These are phyloP conservation scores for Trichoderma parareesei DNA, from an alignment of 495 filamentous ascomycete species.

Conservation along the genomic window DNA sequence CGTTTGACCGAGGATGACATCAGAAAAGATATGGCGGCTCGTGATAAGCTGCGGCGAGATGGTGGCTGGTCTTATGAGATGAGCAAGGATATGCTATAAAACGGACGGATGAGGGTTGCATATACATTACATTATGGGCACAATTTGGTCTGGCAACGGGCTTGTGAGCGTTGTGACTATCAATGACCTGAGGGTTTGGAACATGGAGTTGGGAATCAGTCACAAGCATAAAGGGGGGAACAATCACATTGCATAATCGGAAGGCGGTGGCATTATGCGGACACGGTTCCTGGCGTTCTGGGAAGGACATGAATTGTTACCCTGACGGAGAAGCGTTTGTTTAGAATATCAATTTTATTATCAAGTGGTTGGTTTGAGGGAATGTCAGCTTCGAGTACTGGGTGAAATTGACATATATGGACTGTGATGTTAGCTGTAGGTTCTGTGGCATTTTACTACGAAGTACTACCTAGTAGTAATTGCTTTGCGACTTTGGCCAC, in stretches of 20 bases:
- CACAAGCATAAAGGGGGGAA: background rate
- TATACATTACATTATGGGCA: background rate
- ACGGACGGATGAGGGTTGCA: background rate
- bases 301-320: background rate
- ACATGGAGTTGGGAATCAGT: slow-evolving; percentile 8
- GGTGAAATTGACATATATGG: background rate
- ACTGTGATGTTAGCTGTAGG: background rate
- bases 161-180: background rate
- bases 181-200: background rate
- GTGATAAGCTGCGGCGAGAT: slow-evolving; percentile 71
- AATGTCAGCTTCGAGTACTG: background rate
- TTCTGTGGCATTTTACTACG: no score
- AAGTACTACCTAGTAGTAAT: no score
- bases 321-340: background rate
- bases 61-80: slow-evolving; percentile 76
- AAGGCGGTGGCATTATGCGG: background rate
- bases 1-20: slow-evolving; percentile 84
- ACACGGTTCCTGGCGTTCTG: background rate
- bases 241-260: background rate
- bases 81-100: slow-evolving; percentile 32
- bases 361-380: background rate
- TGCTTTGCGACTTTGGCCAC: no score
- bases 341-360: background rate
- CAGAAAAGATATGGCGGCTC: slow-evolving; percentile 65
- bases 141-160: background rate